A percentile compares a stretch with the other conserved stretches of the same genome.
Conservation (phyloP, 148 eudicot genomes). For the Polygonum aviculare region DNA sequence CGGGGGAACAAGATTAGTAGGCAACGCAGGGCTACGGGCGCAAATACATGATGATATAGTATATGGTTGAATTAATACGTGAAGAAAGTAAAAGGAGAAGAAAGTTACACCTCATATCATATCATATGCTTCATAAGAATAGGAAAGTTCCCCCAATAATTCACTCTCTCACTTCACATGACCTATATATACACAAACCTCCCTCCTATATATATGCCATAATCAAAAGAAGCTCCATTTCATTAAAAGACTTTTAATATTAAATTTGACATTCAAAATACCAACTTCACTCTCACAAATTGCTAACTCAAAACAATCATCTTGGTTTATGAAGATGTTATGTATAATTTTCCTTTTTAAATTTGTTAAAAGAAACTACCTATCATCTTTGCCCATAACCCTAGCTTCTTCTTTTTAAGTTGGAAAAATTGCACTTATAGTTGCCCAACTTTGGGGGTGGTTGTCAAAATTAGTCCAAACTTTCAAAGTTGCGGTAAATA, state of each 20-base stretch:
- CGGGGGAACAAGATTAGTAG: not conserved
- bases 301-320: not conserved
- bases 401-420: not conserved
- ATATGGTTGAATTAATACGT: not conserved
- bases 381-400: not conserved
- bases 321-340: not conserved
- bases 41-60: not conserved
- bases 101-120: not conserved
- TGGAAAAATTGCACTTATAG: not conserved
- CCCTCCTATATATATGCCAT: not conserved
- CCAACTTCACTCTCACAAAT: not conserved
- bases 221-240: not conserved
- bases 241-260: not conserved
- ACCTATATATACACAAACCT: not conserved
- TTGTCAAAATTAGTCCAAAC: too few relatives aligned
- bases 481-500: too few relatives aligned
- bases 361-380: not conserved
- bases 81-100: slow-evolving; percentile 1
- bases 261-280: not conserved
- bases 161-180: slow-evolving; percentile 6
- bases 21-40: not conserved
- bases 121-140: not conserved
- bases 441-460: too few relatives aligned
- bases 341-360: too few relatives aligned
- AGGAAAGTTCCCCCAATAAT: not conserved